Evolutionary conservation across 2,329 filamentous ascomycete genomes (phyloP).

Genomic region (Aspergillus persii): DNA sequence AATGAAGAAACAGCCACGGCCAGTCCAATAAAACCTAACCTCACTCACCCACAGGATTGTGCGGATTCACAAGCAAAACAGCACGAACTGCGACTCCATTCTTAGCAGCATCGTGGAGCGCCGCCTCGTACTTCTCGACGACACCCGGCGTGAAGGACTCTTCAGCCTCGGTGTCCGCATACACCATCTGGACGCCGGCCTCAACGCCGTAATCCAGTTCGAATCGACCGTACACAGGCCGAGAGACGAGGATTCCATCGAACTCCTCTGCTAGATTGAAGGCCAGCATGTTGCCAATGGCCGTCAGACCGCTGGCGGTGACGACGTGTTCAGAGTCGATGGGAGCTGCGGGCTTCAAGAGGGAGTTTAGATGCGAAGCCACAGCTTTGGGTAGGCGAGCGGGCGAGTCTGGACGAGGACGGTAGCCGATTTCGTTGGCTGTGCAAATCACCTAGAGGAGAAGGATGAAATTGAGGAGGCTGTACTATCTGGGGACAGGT

Average conservation of each 20-base stretch:
- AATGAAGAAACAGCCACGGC: neutral
- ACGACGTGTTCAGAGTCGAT: conserved; percentile 40
- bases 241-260: conserved; percentile 47
- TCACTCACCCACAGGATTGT: conserved; percentile 44
- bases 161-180: conserved; percentile 34
- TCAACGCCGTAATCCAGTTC: conserved; percentile 49
- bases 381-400: conserved; percentile 40
- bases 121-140: conserved; percentile 38
- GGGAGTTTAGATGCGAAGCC: conserved; percentile 42
- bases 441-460: conserved; percentile 30
- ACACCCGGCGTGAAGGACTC: conserved; percentile 39
- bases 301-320: conserved; percentile 43
- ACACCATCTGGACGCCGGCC: conserved; percentile 40
- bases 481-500: neutral
- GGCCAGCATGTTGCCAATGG: conserved; percentile 44
- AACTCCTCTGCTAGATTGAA: conserved; percentile 44
- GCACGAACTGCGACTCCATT: conserved; percentile 38
- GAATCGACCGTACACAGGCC: conserved; percentile 51
- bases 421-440: conserved; percentile 40
- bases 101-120: conserved; percentile 30
- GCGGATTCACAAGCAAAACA: conserved; percentile 44
- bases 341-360: conserved; percentile 37
- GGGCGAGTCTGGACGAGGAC: conserved; percentile 38
- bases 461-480: neutral
- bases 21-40: conserved; percentile 13